Percentiles rank a stretch among this genome's conserved stretches.
These are phyloP conservation scores for Monosporozyma unispora DNA, from an alignment of 805 yeast genomes.

Conservation along the genomic window DNA sequence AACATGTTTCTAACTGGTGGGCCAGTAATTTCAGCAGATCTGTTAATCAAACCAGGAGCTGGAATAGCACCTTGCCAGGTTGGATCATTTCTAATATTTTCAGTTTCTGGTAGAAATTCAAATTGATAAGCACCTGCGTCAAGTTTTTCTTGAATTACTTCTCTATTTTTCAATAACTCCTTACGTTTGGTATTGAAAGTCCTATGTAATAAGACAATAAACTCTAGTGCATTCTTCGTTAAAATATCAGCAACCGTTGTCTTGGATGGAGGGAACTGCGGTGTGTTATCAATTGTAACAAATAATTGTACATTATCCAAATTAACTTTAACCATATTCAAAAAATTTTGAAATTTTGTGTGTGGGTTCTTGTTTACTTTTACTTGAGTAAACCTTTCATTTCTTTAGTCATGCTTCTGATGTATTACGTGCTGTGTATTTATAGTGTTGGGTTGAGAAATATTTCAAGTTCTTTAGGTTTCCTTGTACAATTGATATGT, in stretches of 20 bases:
- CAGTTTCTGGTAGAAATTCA: slow-evolving; percentile 61
- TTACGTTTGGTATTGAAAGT: slow-evolving; percentile 56
- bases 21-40: slow-evolving; percentile 78
- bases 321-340: slow-evolving; percentile 18
- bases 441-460: too few relatives aligned
- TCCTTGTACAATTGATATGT: too few relatives aligned
- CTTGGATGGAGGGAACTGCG: slow-evolving; percentile 30
- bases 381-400: too few relatives aligned
- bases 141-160: slow-evolving; percentile 47
- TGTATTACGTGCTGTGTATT: too few relatives aligned
- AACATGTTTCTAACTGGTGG: slow-evolving; percentile 81
- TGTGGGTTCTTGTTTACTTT: too few relatives aligned
- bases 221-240: slow-evolving; percentile 44
- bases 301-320: slow-evolving; percentile 30
- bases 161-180: slow-evolving; percentile 52
- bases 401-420: too few relatives aligned
- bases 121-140: slow-evolving; percentile 49
- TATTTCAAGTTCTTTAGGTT: too few relatives aligned
- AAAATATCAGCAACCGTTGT: slow-evolving; percentile 33
- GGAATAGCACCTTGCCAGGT: slow-evolving; percentile 69
- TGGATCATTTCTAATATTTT: slow-evolving; percentile 57
- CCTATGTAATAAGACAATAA: slow-evolving; percentile 65
- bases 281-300: slow-evolving; percentile 26
- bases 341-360: too few relatives aligned
- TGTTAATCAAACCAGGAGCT: slow-evolving; percentile 63